Evolutionary conservation across 2,329 filamentous ascomycete genomes (phyloP).

Genomic region (Thelonectria rubi): DNA sequence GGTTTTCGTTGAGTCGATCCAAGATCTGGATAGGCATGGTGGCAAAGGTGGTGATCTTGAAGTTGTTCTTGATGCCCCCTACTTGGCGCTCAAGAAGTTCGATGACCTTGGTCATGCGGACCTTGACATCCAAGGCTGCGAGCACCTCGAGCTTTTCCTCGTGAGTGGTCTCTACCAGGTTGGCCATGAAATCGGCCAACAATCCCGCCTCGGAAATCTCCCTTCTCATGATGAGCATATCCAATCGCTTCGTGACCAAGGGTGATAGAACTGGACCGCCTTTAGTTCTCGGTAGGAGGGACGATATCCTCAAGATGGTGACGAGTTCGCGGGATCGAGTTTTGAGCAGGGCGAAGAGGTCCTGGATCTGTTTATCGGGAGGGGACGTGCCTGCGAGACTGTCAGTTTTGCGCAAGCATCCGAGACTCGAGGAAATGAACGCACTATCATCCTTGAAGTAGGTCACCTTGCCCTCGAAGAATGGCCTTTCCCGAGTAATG

Average conservation of each 20-base stretch:
- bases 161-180: slow-evolving; percentile 85
- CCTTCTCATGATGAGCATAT: slow-evolving; percentile 86
- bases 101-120: slow-evolving; percentile 82
- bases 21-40: slow-evolving; percentile 71
- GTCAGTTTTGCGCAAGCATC: slow-evolving; percentile 19
- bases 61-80: slow-evolving; percentile 82
- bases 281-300: slow-evolving; percentile 78
- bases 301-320: slow-evolving; percentile 82
- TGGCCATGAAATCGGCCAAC: slow-evolving; percentile 96
- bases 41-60: slow-evolving; percentile 83
- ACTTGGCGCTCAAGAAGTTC: slow-evolving; percentile 86
- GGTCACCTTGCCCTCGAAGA: slow-evolving; percentile 83
- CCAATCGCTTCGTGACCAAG: slow-evolving; percentile 84
- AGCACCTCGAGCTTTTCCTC: slow-evolving; percentile 92
- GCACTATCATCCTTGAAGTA: slow-evolving; percentile 75
- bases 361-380: slow-evolving; percentile 69
- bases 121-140: slow-evolving; percentile 80
- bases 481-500: slow-evolving; percentile 77
- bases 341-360: slow-evolving; percentile 83
- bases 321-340: slow-evolving; percentile 86
- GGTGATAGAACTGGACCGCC: slow-evolving; percentile 76
- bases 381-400: slow-evolving; percentile 39
- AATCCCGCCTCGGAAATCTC: slow-evolving; percentile 82
- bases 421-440: slow-evolving; percentile 33
- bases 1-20: slow-evolving; percentile 58